Percentiles rank a stretch among this genome's conserved stretches.
Conservation (phyloP, 352 stramenopile species). For the Thalassiosira exigua region DNA sequence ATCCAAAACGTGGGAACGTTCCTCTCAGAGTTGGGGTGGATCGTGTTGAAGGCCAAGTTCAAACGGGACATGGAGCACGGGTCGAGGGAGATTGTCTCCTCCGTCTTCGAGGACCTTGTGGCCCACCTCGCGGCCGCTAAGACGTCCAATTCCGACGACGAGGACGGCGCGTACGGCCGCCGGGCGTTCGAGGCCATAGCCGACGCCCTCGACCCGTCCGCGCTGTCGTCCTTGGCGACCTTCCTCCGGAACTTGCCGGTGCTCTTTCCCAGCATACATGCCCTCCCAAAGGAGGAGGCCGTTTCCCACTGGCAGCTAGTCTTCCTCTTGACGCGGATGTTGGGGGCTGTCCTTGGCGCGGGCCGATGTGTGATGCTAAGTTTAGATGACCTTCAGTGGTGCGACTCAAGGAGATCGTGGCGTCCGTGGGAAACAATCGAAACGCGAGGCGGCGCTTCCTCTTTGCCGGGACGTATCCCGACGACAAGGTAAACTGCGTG, state of each 20-base stretch:
- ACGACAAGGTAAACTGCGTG: slow-evolving; percentile 9
- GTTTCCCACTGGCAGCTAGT: slow-evolving; percentile 8
- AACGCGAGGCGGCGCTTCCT: background rate
- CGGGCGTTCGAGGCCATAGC: slow-evolving; percentile 2
- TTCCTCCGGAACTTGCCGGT: slow-evolving; percentile 12
- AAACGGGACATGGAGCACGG: background rate
- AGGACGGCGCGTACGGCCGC: background rate
- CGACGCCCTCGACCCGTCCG: background rate
- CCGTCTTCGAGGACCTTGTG: slow-evolving; percentile 9
- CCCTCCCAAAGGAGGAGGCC: background rate
- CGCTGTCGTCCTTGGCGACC: background rate
- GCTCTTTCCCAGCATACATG: background rate
- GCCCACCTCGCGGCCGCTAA: background rate
- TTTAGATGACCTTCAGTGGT: slow-evolving; percentile 28
- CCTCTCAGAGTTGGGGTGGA: background rate
- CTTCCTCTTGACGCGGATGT: background rate
- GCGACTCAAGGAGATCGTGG: slow-evolving; percentile 3
- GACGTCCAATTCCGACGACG: background rate
- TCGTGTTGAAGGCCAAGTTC: slow-evolving; percentile 14
- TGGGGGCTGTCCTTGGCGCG: slow-evolving; percentile 3
- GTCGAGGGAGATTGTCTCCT: slow-evolving; percentile 8
- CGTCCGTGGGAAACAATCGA: background rate
- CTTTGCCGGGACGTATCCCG: slow-evolving; percentile 2
- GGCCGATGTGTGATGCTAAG: slow-evolving; percentile 13
- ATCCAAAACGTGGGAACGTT: background rate